Evolutionary conservation across 495 filamentous ascomycete species (phyloP), one percentile per base, ranked within the genome.

Genomic region (Penicillium atrosanguineum): DNA sequence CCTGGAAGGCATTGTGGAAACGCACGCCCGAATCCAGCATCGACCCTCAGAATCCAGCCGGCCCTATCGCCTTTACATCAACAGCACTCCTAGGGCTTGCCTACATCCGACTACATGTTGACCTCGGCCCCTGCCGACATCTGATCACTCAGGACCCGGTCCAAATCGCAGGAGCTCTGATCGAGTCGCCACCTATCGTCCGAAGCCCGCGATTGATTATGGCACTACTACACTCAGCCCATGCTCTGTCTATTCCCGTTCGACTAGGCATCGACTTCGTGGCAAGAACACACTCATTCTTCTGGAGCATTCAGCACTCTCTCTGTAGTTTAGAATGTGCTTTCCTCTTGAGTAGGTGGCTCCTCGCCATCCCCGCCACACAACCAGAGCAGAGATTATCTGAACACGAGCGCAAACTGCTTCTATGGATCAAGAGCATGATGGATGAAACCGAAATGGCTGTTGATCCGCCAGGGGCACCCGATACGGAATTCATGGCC

Each of bases 361-460:
- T 83, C 12, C 73, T 77, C 12, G 66, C 69, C 8, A 74, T 81
- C 19, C 77, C 79, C 14, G 55, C 66, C 7, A 75, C 75, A 0
- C 73, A 75, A 44, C 62, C 72, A 5, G 73, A 77, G 37, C 75
- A 77, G 44, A 64, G 70, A 37, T 56, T 79, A 19, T 75, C 74
- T 1, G 75, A 76, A 23, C 74, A 90, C 48, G 87, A 90, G 64
- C 74, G 74, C 46, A 83, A 82, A 53, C 72, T 89, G 9, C 77
- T 88, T 19, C 69, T 83, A 38, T 87, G 81, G 76, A 77, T 90
- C 36, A 82, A 85, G 47, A 84, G 81, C 58, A 87, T 90, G 82
- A 78, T 90, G 58, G 83, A 87, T 61, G 87, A 90, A 73, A 89
- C 87, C 8, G 84, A 87, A 55, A 85, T 88, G 65, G 84, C 85